A percentile compares a stretch with the other conserved stretches of the same genome.
Evolutionary conservation across 352 stramenopile species (phyloP).

Genomic region (Phytophthora sp.): DNA sequence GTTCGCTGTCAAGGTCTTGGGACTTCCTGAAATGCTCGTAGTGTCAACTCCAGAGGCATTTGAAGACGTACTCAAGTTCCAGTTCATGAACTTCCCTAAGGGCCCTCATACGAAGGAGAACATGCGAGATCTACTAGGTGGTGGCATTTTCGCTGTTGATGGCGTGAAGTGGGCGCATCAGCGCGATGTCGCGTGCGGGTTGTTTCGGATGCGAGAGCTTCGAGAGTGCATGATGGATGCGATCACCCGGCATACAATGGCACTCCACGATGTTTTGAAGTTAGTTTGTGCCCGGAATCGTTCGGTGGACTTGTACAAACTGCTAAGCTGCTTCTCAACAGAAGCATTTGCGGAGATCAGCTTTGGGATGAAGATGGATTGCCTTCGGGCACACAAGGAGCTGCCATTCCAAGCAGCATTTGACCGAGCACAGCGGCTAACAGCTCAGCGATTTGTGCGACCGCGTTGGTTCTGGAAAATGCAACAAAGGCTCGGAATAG

Average conservation of each 20-base stretch:
- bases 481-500: slow-evolving; percentile 42
- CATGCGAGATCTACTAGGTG: slow-evolving; percentile 59
- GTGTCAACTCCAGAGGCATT: slow-evolving; percentile 32
- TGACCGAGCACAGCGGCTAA: slow-evolving; percentile 42
- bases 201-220: slow-evolving; percentile 67
- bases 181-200: slow-evolving; percentile 77
- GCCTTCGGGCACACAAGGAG: slow-evolving; percentile 38
- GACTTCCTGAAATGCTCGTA: slow-evolving; percentile 28
- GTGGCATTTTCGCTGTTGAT: slow-evolving; percentile 76
- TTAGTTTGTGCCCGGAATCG: not conserved
- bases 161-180: slow-evolving; percentile 67
- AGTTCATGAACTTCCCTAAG: slow-evolving; percentile 82
- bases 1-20: slow-evolving; percentile 43
- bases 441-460: slow-evolving; percentile 44
- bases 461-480: slow-evolving; percentile 58
- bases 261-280: slow-evolving; percentile 33
- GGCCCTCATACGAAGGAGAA: slow-evolving; percentile 35
- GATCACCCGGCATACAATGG: slow-evolving; percentile 34
- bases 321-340: slow-evolving; percentile 70
- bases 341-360: slow-evolving; percentile 74
- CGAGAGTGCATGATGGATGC: slow-evolving; percentile 41
- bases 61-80: slow-evolving; percentile 56
- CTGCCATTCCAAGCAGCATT: slow-evolving; percentile 67
- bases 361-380: slow-evolving; percentile 62
- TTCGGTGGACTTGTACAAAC: slow-evolving; percentile 46